Base-by-base conservation (phyloP, 225 moss, liverwort and hornwort genomes). In the Straminergon stramineum region DNA sequence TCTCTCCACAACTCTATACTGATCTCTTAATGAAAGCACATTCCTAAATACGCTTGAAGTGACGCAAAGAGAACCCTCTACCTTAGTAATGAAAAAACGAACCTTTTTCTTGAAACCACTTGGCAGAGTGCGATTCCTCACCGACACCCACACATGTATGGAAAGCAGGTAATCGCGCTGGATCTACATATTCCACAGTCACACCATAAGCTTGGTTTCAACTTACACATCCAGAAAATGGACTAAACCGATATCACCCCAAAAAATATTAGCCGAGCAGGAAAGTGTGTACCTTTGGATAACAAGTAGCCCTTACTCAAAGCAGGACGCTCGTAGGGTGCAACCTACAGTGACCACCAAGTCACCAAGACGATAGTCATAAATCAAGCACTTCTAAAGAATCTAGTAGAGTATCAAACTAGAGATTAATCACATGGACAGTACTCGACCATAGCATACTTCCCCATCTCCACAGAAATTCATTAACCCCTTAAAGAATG, bases 41-140 rank as follows among this genome's bases (percentile, higher is more conserved):
- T 60, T 37, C 60, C 41, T 81, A 41, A 3, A 81, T 60, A 80
- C 43, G 45, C 57, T 79, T 34, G 35, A 79, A 81, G 45, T 48
- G 81, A 87, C 21, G 51, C 21, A 70, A 82, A 74, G 39, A 32
- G 43, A 56, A 67, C 56, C 52, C 67, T 66, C 45, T 17, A 45
- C 57, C 35, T 60, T 18, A 34, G 67, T 18, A n/a, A 60, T 68
- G 60, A 16, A 73, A 78, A 62, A 88, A 82, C 71, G 73, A 89
- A 99, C 99, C 99, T 84, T 97, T 89, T 65, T 99, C 99, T 94
- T 95, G 96, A 89, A 96, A 99, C 99, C 99, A 99, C 92, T 95
- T 99, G 67, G 84, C 26, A 70, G 93, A 83, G 81, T 94, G 96
- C 51, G 94, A 87, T 82, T 95, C 96, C 88, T 99, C 94, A 48